Base-by-base conservation (phyloP, 1,284 basidiomycete species). In the Ganoderma resinaceum region DNA sequence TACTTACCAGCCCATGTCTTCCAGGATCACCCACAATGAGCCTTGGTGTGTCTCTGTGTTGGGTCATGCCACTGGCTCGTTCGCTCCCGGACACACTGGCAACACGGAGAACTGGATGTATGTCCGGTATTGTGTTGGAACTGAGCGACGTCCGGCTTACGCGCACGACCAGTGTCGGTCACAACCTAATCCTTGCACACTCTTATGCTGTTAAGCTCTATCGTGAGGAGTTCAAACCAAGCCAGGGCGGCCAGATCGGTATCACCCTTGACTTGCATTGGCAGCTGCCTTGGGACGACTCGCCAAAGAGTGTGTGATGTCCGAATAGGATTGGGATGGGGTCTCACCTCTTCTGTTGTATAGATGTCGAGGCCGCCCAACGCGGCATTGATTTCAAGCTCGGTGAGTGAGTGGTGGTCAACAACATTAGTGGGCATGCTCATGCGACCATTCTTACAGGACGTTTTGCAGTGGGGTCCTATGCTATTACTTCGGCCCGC, bases 61-160 rank as follows among this genome's bases (percentile, higher is more conserved):
- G 23, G 92, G 93, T 1, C 90, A 92, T 72, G 87, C 86, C 8
- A 81, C 84, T 31, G 91, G 89, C 16, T 80, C 85, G 1, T 90
- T 90, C 72, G 90, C 90, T 0, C 89, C 90, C 8, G 90, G 91
- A n/a, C 85, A 90, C 67, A 86, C 85, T 49, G 88, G 87, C 72
- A 82, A 90, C 75, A 89, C 85, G 0, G 92, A 94, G 76, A 89
- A 90, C 9, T 94, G 88, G 87, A 90, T 91, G 88, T 91, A 71
- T 57, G 88, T 79, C 11, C 2, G n/a, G 26, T 42, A 35, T 29
- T 26, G 14, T 35, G 23, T 57, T 12, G 20, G 23, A n/a, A 53
- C 23, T 40, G 14, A 12, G 18, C 16, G 26, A 12, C 46, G 23
- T 7, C 16, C 46, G 8, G 6, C 26, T 37, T 5, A 57, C 16